A percentile compares a stretch with the other conserved stretches of the same genome.
phyloP scores from a whole-genome alignment of 208 protist species.

The Trypanosoma avium region DNA sequence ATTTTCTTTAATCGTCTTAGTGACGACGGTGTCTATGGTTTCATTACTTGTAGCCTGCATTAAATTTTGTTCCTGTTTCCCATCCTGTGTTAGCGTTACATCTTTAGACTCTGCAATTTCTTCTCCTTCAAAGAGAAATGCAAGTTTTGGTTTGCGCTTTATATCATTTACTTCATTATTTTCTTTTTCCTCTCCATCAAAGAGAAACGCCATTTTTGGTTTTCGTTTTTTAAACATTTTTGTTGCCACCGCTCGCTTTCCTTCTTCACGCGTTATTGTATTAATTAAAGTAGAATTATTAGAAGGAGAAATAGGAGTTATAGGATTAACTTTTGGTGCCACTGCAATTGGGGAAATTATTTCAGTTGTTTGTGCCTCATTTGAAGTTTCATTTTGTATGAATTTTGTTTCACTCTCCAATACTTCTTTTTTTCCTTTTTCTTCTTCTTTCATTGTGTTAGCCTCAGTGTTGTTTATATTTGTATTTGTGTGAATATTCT shows the following conservation, averaged over 20 bases:
- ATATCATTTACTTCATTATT: not conserved
- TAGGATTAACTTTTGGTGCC: not conserved
- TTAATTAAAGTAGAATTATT: not conserved
- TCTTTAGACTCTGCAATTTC: no score
- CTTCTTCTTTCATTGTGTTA: no score
- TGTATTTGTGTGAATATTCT: no score
- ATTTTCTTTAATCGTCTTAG: not conserved
- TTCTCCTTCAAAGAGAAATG: slow-evolving; percentile 21
- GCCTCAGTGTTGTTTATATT: no score
- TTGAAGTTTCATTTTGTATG: not conserved
- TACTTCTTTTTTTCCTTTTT: no score
- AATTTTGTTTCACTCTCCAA: no score
- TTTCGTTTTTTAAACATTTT: slow-evolving; percentile 5
- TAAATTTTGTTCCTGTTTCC: no score
- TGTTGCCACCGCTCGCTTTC: slow-evolving; percentile 2
- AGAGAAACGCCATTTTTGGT: slow-evolving; percentile 16
- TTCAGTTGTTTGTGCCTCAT: not conserved
- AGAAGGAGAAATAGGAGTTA: not conserved
- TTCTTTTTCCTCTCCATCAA: not conserved
- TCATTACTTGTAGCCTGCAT: no score
- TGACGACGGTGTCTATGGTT: no score
- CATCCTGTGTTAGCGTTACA: no score
- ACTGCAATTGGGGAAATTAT: not conserved
- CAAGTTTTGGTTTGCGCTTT: slow-evolving; percentile 9
- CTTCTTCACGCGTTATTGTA: not conserved